Evolutionary conservation across 2,329 filamentous ascomycete genomes (phyloP).

Genomic region (Incumbomyces delicatus): DNA sequence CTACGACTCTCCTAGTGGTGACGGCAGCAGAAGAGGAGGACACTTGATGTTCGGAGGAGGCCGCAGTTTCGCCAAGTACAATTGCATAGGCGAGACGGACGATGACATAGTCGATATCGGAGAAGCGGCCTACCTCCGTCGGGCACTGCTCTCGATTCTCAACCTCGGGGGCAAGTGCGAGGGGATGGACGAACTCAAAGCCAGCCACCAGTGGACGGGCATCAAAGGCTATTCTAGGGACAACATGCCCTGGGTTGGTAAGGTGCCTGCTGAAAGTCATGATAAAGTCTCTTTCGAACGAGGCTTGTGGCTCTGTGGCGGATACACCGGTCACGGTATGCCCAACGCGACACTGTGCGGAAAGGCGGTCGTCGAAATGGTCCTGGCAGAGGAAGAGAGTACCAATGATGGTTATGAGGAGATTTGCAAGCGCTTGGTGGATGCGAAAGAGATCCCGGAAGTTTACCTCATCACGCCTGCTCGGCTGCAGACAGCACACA

Average conservation of each 20-base stretch:
- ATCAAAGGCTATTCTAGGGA: conserved; percentile 46
- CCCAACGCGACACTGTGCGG: conserved; percentile 29
- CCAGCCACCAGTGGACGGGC: conserved; percentile 31
- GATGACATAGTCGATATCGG: conserved; percentile 42
- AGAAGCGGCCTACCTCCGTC: conserved; percentile 33
- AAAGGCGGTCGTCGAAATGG: conserved; percentile 13
- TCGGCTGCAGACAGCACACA: conserved; percentile 16
- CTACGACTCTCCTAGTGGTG: not conserved
- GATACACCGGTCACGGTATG: conserved; percentile 61
- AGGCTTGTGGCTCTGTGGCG: conserved; percentile 48
- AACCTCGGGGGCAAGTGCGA: conserved; percentile 27
- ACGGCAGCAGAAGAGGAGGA: not conserved
- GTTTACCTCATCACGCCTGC: conserved; percentile 26
- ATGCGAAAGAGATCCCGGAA: conserved; percentile 24
- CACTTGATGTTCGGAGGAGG: conserved; percentile 55
- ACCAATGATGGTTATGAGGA: not conserved
- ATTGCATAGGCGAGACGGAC: conserved; percentile 38
- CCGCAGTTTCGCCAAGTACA: conserved; percentile 28
- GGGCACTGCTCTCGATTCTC: conserved; percentile 29
- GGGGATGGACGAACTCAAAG: conserved; percentile 16
- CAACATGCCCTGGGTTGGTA: conserved; percentile 45
- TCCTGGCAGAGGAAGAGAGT: conserved; percentile 4
- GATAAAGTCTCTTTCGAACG: conserved; percentile 21
- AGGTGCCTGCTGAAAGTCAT: conserved; percentile 28
- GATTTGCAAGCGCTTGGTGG: conserved; percentile 14